Conservation (phyloP, 2,329 filamentous ascomycete species). For the Penicillium sp. region DNA sequence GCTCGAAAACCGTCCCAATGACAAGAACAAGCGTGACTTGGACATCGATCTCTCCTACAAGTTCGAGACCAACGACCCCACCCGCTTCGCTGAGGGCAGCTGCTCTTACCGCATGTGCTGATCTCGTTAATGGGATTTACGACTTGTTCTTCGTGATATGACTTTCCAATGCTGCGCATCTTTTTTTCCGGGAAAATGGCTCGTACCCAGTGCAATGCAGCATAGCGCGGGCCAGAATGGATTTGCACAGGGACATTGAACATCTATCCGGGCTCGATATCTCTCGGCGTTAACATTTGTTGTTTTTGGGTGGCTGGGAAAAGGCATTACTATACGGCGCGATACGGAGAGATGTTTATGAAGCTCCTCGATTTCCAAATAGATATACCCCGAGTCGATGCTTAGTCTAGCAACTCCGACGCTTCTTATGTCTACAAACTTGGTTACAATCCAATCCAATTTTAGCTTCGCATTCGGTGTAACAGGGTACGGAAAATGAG, state of each 20-base stretch:
- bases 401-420: conserved; percentile 44
- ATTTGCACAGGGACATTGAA: conserved; percentile 26
- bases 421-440: conserved; percentile 21
- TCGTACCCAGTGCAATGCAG: conserved; percentile 23
- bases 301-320: conserved; percentile 35
- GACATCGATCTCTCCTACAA: conserved; percentile 86
- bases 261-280: conserved; percentile 35
- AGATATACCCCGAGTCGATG: conserved; percentile 53
- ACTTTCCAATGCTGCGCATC: conserved; percentile 14
- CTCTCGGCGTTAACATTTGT: conserved; percentile 19
- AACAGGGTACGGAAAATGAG: neutral
- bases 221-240: conserved; percentile 32
- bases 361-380: conserved; percentile 49
- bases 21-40: conserved; percentile 90
- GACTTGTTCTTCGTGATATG: conserved; percentile 15
- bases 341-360: conserved; percentile 41
- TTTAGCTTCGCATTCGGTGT: neutral
- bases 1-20: conserved; percentile 81
- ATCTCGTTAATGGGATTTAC: conserved; percentile 19
- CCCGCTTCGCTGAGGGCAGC: conserved; percentile 64
- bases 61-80: conserved; percentile 71
- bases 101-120: conserved; percentile 71
- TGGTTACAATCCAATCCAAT: conserved; percentile 10
- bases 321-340: conserved; percentile 41
- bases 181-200: conserved; percentile 19